These are phyloP conservation scores for Solanum bulbocastanum DNA, from an alignment of 257 asterid species.

Conservation along the genomic window DNA sequence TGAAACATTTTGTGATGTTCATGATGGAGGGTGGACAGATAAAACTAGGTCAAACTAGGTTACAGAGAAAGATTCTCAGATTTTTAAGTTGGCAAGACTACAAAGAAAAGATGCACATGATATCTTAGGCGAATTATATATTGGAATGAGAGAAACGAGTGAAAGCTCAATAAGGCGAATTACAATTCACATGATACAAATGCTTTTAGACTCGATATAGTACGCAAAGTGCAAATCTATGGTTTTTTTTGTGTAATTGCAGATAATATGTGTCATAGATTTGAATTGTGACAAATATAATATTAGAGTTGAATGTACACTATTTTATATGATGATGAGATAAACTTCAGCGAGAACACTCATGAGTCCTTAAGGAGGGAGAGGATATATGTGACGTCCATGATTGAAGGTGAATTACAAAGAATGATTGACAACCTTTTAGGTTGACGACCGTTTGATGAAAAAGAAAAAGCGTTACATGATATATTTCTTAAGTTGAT, in stretches of 20 bases:
- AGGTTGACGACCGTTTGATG: not conserved
- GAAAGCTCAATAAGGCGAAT: not conserved
- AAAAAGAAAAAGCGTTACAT: not conserved
- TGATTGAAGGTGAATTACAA: not conserved
- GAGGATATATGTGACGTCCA: not conserved
- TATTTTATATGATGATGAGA: not conserved
- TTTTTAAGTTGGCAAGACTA: not conserved
- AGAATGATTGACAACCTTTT: not conserved
- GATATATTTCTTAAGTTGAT: not conserved
- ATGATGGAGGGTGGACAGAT: not conserved
- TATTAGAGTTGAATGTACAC: not conserved
- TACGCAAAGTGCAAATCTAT: not conserved
- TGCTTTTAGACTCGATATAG: not conserved
- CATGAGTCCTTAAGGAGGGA: not conserved
- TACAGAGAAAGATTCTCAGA: rapidly evolving
- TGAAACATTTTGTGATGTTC: not conserved
- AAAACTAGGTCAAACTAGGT: not conserved
- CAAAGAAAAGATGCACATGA: not conserved
- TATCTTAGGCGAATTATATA: not conserved
- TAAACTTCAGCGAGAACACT: not conserved
- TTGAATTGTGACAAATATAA: not conserved
- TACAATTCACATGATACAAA: not conserved
- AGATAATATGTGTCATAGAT: not conserved
- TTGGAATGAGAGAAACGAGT: no score
- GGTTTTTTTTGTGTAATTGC: not conserved